Conservation (phyloP, 257 asterid species). For the Jacaranda mimosifolia region DNA sequence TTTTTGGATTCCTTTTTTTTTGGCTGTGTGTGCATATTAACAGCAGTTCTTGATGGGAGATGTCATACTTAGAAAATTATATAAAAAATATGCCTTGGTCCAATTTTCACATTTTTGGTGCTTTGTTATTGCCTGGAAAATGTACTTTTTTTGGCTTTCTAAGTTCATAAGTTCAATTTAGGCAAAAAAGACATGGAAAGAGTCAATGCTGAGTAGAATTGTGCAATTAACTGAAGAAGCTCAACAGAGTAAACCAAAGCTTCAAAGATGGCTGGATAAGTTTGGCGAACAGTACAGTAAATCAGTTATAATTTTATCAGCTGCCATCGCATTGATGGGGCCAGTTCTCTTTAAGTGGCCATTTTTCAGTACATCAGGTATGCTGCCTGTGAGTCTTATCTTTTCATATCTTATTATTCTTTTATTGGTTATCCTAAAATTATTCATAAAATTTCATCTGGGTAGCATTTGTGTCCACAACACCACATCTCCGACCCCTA, state of each 20-base stretch:
- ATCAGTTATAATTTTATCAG: conserved; percentile 80
- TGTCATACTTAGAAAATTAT: conserved; percentile 12
- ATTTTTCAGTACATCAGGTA: conserved; percentile 90
- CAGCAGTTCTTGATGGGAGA: not conserved
- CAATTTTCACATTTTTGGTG: conserved; percentile 20
- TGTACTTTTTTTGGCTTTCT: conserved; percentile 21
- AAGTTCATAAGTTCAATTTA: conserved; percentile 42
- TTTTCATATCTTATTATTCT: not conserved
- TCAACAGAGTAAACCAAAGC: conserved; percentile 94
- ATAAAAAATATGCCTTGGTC: conserved; percentile 8
- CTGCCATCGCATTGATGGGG: conserved; percentile 83
- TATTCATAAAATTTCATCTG: conserved; percentile 14
- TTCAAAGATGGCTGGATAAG: conserved; percentile 96
- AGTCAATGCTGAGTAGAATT: conserved; percentile 87
- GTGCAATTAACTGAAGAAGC: conserved; percentile 98
- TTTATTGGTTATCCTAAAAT: conserved; percentile 16
- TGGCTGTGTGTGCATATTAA: not conserved
- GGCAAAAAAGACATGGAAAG: conserved; percentile 98
- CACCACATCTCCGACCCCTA: not conserved
- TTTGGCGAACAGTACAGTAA: conserved; percentile 95
- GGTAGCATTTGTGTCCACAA: conserved; percentile 10
- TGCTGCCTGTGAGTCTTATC: conserved; percentile 30
- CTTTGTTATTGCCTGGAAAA: conserved; percentile 22
- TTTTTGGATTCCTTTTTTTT: not conserved
- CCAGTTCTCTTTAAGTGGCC: conserved; percentile 97